Evolutionary conservation across 805 yeast genomes (phyloP), one percentile per base, ranked within the genome.

Genomic region (Lachancea meyersii): DNA sequence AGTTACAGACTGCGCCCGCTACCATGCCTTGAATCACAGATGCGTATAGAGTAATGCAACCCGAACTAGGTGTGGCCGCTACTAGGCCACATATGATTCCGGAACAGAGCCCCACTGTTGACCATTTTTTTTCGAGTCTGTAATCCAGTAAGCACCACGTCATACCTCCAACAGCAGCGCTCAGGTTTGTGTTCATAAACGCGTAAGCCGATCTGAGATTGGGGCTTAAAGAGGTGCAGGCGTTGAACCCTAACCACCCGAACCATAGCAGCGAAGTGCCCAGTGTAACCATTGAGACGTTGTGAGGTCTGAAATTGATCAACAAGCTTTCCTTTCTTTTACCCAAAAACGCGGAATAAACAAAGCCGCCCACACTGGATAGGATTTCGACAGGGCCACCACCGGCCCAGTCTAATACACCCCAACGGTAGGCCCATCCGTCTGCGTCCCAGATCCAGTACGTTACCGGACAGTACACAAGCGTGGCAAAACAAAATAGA

Each of bases 351-450:
- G 77, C 79, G n/a, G 88, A 79, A 53, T 82, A 82, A 4, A 86
- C 95, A 54, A 91, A 80, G 1, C 96, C 97, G 27, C 87, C 84
- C 19, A 88, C 83, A 47, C 97, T 97, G 19, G 94, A 81, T 23
- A 86, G 73, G 44, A 93, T 86, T 63, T 91, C 97, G 21, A 91
- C 96, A 1, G 97, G 95, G 0, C 97, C 97, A 44, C 97, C 97
- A 23, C 98, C 98, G 19, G 98, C 98, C 63, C 86, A 91, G 62
- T 91, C 98, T 40, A 91, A 70, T 1, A 82, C 97, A 5, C 95
- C 96, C 80, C 95, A 91, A 53, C 79, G 72, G 51, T 73, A 74
- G 28, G 96, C 96, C 97, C 97, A 91, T 31, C 98, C 97, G 35
- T 80, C 81, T 1, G 85, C 59, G 44, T 87, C 83, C 97, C 97